Percentiles rank a stretch among this genome's conserved stretches.
Evolutionary conservation across 2,329 filamentous ascomycete genomes (phyloP).

Genomic region (Trichophyton rubrum): DNA sequence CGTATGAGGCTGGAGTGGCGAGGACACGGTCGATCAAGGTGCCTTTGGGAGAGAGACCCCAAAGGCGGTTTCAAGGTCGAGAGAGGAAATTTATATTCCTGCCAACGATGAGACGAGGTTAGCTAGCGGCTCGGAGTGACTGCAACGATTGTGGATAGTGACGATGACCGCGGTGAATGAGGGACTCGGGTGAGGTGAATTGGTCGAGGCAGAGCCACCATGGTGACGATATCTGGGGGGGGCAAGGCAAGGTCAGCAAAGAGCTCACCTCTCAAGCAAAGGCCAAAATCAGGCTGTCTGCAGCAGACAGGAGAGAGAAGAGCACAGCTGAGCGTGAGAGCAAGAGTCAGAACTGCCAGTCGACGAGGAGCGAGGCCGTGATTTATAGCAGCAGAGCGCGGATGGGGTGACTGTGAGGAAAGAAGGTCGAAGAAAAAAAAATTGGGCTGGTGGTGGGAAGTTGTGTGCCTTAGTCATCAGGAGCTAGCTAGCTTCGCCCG

Average conservation of each 20-base stretch:
- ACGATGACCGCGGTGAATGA: neutral
- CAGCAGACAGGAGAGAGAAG: neutral
- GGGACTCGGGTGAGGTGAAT: neutral
- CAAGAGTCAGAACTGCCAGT: neutral
- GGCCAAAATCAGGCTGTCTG: neutral
- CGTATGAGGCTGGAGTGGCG: constrained; percentile 12
- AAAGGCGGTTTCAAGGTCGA: constrained; percentile 21
- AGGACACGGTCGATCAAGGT: constrained; percentile 28
- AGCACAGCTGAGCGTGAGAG: neutral
- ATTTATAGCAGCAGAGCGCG: neutral
- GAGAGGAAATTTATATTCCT: neutral
- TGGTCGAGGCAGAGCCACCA: neutral
- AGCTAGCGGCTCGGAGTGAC: neutral
- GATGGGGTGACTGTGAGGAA: neutral
- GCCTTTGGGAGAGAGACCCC: constrained; percentile 27
- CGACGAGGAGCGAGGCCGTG: neutral
- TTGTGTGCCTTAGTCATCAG: neutral
- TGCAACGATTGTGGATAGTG: neutral
- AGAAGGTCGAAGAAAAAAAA: neutral
- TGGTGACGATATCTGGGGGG: neutral
- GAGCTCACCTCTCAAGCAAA: constrained; percentile 3
- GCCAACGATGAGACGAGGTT: neutral
- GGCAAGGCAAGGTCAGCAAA: neutral
- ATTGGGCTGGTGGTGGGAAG: neutral
- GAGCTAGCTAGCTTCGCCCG: neutral